Evolutionary conservation across 345 rosid species (phyloP).

Genomic region (Linum tenue): DNA sequence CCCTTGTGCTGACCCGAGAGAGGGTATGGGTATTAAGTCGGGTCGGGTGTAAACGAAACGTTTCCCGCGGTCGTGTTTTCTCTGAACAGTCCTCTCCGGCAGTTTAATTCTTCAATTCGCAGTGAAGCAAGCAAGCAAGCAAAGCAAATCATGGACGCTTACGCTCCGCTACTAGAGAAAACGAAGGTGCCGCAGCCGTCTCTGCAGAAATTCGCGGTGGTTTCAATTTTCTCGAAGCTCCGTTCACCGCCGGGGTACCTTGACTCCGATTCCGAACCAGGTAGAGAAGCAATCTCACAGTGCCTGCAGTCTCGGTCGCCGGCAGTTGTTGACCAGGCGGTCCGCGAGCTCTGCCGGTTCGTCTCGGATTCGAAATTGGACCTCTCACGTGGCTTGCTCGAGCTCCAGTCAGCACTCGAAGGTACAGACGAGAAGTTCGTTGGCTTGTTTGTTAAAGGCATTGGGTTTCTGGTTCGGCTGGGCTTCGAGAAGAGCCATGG

Average conservation of each 20-base stretch:
- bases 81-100: background rate
- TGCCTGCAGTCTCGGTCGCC: constrained; percentile 55
- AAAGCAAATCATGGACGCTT: constrained; percentile 42
- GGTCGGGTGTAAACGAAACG: background rate
- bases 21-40: background rate
- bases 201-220: constrained; percentile 63
- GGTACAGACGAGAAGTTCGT: constrained; percentile 51
- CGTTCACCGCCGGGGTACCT: constrained; percentile 46
- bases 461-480: constrained; percentile 51
- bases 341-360: constrained; percentile 80
- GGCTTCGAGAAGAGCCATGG: constrained; percentile 42
- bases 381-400: constrained; percentile 49
- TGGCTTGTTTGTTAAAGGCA: constrained; percentile 47
- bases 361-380: constrained; percentile 49
- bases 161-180: constrained; percentile 54
- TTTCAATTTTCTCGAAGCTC: constrained; percentile 70
- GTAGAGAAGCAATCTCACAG: constrained; percentile 50
- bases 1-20: background rate
- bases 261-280: constrained; percentile 52
- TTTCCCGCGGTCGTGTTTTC: background rate
- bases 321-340: constrained; percentile 79
- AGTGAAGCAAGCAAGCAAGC: too few species aligned
- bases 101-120: background rate
- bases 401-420: constrained; percentile 83
- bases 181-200: constrained; percentile 75